A percentile compares a stretch with the other conserved stretches of the same genome.
Evolutionary conservation across 352 stramenopile genomes (phyloP).

Genomic region (Phytophthora melonis): DNA sequence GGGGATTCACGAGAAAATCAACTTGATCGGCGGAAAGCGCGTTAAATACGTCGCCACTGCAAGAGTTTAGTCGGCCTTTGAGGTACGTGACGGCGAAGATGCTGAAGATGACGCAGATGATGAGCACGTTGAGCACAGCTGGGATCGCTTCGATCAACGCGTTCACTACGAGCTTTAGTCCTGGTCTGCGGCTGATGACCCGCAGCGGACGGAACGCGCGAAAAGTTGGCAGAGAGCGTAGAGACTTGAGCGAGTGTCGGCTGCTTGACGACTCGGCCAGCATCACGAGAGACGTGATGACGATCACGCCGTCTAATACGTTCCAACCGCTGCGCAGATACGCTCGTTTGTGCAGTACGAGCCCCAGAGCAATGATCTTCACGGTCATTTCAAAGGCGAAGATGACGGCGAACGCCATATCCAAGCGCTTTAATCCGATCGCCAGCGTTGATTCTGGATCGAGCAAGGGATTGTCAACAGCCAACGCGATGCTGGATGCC

Average conservation of each 20-base stretch:
- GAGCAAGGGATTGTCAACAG: conserved; percentile 84
- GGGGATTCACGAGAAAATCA: conserved; percentile 58
- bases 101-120: conserved; percentile 95
- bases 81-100: conserved; percentile 95
- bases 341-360: conserved; percentile 70
- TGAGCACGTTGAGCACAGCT: conserved; percentile 85
- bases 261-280: conserved; percentile 50
- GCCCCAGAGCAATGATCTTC: conserved; percentile 87
- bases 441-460: conserved; percentile 56
- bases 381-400: conserved; percentile 89
- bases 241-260: conserved; percentile 60
- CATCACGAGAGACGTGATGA: conserved; percentile 80
- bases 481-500: conserved; percentile 81
- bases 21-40: conserved; percentile 47
- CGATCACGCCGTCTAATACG: conserved; percentile 89
- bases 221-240: conserved; percentile 85
- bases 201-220: conserved; percentile 90
- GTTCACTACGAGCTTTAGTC: conserved; percentile 92
- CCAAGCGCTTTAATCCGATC: conserved; percentile 56
- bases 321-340: conserved; percentile 93
- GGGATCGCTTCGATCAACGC: conserved; percentile 89
- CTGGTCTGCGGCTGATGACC: conserved; percentile 87
- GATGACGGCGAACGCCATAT: conserved; percentile 77
- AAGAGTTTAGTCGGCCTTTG: conserved; percentile 90
- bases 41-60: conserved; percentile 69